Base-by-base conservation (phyloP, 2,329 filamentous ascomycete species). In the Paraphoma chrysanthemicola region DNA sequence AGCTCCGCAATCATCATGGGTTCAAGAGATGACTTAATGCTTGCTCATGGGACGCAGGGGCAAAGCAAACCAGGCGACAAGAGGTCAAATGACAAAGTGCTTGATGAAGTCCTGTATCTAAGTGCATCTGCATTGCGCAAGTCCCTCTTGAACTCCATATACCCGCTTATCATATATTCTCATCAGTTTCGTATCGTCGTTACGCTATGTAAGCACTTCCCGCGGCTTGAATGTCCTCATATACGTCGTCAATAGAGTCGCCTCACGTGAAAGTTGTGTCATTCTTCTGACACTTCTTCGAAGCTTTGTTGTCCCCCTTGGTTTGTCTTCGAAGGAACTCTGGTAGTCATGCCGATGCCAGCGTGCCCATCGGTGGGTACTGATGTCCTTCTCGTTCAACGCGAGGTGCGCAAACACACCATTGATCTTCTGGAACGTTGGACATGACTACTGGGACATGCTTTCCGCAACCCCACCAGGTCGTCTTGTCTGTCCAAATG, bases 391-490 rank as follows among this genome's bases (percentile, higher is more conserved):
- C 82, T 41, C 81, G 79, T 69, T 87, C 83, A 60, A 90, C 79
- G 70, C 85, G 85, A 29, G 89, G 88, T 66, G 83, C 79, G 72
- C 89, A 92, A 23, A 79, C 80, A 79, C 90, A 92, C 77, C 88
- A 85, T 41, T 90, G 81, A 6, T 80, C 75, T 36, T 80, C 77
- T 4, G 86, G 82, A 43, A 91, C 73, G 28, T 73, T 68, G 72
- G 88, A 85, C 80, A 92, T 85, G 65, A 91, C 88, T 14, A 74
- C 74, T 11, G 85, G 78, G 63, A 90, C 79, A 77, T 90, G 86
- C 58, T 66, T 79, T 60, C 87, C 87, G 74, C 88, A 90, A 59
- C 88, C 88, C 78, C 81, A 85, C 88, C 88, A 90, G 53, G 85
- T 83, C 41, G 78, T 75, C 70, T 88, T 88, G 57, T 81, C 86